Evolutionary conservation across 1,284 basidiomycete genomes (phyloP).

Genomic region (Leccinum solheimii): DNA sequence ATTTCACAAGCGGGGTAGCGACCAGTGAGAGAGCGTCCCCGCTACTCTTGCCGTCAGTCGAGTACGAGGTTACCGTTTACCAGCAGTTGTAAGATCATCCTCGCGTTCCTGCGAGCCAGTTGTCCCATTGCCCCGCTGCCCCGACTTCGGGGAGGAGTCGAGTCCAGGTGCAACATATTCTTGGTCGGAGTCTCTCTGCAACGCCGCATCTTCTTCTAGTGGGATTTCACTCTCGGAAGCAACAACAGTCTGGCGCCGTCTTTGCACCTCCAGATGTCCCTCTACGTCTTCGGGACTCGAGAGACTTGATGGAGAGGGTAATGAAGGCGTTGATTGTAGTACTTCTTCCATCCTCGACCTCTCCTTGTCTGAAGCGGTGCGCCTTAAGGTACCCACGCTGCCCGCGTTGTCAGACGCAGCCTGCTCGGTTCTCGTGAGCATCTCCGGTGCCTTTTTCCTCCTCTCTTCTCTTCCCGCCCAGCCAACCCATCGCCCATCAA

Average conservation of each 20-base stretch:
- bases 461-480: conserved; percentile 18
- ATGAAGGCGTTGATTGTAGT: conserved; percentile 12
- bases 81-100: neutral
- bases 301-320: conserved; percentile 3
- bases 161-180: neutral
- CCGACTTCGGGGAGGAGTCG: neutral
- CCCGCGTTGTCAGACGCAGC: conserved; percentile 1
- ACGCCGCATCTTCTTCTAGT: neutral
- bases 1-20: conserved; percentile 6
- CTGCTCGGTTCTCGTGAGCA: conserved; percentile 3
- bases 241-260: neutral
- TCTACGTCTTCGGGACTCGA: conserved; percentile 7
- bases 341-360: conserved; percentile 30
- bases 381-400: conserved; percentile 6
- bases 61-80: neutral
- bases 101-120: neutral
- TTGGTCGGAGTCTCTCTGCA: neutral
- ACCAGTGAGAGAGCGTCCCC: neutral
- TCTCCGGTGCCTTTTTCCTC: conserved; percentile 8
- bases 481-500: conserved; percentile 26
- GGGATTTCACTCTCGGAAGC: neutral
- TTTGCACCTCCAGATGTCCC: conserved; percentile 4
- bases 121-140: neutral
- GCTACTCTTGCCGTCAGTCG: neutral
- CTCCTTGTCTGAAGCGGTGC: conserved; percentile 27